A percentile compares a stretch with the other conserved stretches of the same genome.
Conservation (phyloP, 2,329 filamentous ascomycete genomes). For the Pleurostoma richardsiae region DNA sequence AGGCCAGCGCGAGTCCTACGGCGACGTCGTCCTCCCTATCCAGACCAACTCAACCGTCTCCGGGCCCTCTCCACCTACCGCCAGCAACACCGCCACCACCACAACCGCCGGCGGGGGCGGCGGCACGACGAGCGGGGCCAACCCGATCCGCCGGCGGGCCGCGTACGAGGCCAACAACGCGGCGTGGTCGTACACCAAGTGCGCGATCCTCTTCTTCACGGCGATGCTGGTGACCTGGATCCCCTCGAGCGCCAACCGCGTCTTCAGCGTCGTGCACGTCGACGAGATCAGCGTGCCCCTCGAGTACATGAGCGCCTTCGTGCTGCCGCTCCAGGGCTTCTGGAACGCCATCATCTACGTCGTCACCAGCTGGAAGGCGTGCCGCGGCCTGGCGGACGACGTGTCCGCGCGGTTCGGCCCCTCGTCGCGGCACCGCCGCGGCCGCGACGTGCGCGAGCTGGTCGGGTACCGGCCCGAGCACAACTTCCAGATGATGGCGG, state of each 20-base stretch:
- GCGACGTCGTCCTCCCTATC: constrained; percentile 20
- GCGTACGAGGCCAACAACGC: constrained; percentile 54
- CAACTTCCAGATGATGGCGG: constrained; percentile 25
- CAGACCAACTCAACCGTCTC: constrained; percentile 14
- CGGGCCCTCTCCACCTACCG: constrained; percentile 3
- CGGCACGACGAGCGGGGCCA: constrained; percentile 12
- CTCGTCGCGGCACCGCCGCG: background rate
- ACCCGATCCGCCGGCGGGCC: constrained; percentile 25
- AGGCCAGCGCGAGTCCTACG: constrained; percentile 11
- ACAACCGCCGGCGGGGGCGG: constrained; percentile 3
- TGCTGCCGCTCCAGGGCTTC: constrained; percentile 76
- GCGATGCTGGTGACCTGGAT: constrained; percentile 72
- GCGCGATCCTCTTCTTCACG: constrained; percentile 65
- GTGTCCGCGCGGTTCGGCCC: constrained; percentile 9
- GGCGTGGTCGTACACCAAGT: constrained; percentile 66
- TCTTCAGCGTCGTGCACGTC: constrained; percentile 62
- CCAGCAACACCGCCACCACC: constrained; percentile 5
- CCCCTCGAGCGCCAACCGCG: constrained; percentile 70
- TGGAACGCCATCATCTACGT: constrained; percentile 81
- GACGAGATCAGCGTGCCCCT: constrained; percentile 50
- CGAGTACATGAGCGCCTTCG: constrained; percentile 66
- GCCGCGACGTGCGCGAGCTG: constrained; percentile 25
- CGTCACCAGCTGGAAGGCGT: constrained; percentile 62
- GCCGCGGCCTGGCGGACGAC: constrained; percentile 40
- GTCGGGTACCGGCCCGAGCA: constrained; percentile 17